phyloP scores from a whole-genome alignment of 2,329 filamentous ascomycete species.

The Monosporascus sp. region DNA sequence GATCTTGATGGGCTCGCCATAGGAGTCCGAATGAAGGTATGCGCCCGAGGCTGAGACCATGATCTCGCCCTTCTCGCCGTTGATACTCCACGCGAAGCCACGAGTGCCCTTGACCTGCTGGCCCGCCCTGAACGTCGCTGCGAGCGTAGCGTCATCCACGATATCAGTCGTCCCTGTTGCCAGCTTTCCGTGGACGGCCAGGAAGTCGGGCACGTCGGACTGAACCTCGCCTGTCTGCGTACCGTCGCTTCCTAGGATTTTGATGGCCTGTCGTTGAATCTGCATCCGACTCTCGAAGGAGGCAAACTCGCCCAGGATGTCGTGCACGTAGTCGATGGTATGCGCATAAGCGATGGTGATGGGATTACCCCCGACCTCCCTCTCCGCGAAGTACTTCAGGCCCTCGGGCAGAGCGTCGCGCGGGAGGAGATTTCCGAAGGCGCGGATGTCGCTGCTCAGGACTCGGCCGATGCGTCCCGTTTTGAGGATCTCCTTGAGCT shows the following conservation, averaged over 20 bases:
- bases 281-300: conserved; percentile 35
- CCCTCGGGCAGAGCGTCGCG: conserved; percentile 27
- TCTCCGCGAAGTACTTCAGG: conserved; percentile 44
- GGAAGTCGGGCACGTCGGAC: conserved; percentile 40
- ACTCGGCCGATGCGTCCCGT: conserved; percentile 45
- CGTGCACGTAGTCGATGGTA: conserved; percentile 39
- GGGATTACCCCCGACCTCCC: conserved; percentile 29
- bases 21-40: conserved; percentile 24
- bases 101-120: conserved; percentile 43
- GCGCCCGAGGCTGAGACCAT: conserved; percentile 28
- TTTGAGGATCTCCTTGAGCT: conserved; percentile 39
- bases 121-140: conserved; percentile 41
- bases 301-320: conserved; percentile 40
- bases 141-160: conserved; percentile 33
- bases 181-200: conserved; percentile 35
- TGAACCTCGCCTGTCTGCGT: conserved; percentile 26
- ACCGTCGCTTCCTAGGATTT: conserved; percentile 26
- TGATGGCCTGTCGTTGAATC: conserved; percentile 37
- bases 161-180: conserved; percentile 14
- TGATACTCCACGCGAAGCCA: conserved; percentile 43
- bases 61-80: conserved; percentile 48
- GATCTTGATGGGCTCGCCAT: conserved; percentile 37
- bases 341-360: conserved; percentile 20
- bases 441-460: conserved; percentile 42
- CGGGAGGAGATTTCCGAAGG: conserved; percentile 30